Evolutionary conservation across 352 stramenopile species (phyloP).

Genomic region (Hyaloperonospora brassicae): DNA sequence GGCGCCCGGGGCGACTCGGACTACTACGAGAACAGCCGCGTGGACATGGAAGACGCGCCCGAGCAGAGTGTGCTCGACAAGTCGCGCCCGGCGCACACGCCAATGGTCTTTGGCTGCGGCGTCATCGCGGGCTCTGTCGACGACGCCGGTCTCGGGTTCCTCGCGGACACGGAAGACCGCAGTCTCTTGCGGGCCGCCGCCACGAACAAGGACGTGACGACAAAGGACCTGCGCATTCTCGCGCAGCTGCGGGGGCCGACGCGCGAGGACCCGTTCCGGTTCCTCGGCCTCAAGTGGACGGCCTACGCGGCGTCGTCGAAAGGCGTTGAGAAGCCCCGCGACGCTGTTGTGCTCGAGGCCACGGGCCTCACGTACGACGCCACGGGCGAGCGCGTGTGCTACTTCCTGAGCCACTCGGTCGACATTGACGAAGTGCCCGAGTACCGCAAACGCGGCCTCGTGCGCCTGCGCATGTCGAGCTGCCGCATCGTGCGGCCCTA

Average conservation of each 20-base stretch:
- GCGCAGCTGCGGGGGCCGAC: conserved; percentile 18
- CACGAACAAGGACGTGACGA: conserved; percentile 12
- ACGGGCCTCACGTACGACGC: conserved; percentile 33
- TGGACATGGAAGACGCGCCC: conserved; percentile 13
- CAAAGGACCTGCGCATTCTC: conserved; percentile 28
- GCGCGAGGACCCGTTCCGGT: conserved; percentile 23
- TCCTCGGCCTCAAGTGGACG: conserved; percentile 23
- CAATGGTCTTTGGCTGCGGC: conserved; percentile 24
- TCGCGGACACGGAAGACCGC: conserved; percentile 25
- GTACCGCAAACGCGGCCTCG: conserved; percentile 25
- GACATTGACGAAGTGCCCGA: conserved; percentile 35
- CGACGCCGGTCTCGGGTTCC: conserved; percentile 26
- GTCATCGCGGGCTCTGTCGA: conserved; percentile 28
- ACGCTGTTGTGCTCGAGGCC: conserved; percentile 26
- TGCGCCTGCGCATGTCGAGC: conserved; percentile 30
- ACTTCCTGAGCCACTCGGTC: conserved; percentile 34
- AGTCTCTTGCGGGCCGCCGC: conserved; percentile 25
- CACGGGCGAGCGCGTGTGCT: conserved; percentile 28
- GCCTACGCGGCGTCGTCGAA: conserved; percentile 8
- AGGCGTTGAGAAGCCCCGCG: conserved; percentile 13
- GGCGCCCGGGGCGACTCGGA: conserved; percentile 8
- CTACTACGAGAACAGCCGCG: conserved; percentile 13
- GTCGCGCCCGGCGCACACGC: conserved; percentile 16
- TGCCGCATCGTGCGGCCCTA: conserved; percentile 37
- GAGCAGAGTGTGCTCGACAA: conserved; percentile 26